phyloP scores from a whole-genome alignment of 805 yeast species.

The Pichia paraexigua region DNA sequence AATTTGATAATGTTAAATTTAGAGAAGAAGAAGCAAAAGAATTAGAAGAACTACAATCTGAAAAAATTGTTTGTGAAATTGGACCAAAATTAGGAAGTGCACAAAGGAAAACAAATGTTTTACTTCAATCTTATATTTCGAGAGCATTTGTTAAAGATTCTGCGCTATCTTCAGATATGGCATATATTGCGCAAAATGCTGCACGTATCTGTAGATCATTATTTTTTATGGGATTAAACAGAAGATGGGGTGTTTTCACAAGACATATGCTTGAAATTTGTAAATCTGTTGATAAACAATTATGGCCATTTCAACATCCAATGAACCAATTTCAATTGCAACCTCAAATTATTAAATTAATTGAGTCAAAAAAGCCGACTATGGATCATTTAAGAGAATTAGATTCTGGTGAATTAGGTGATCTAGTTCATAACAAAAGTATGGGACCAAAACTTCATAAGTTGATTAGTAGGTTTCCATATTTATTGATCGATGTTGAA shows the following conservation, averaged over 20 bases:
- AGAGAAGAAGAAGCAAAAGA: slow-evolving; percentile 84
- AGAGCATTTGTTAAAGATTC: slow-evolving; percentile 66
- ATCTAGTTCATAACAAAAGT: slow-evolving; percentile 71
- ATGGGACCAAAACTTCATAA: slow-evolving; percentile 61
- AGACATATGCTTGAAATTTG: slow-evolving; percentile 72
- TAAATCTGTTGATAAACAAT: slow-evolving; percentile 72
- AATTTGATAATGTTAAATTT: slow-evolving; percentile 82
- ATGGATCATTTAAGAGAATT: slow-evolving; percentile 71
- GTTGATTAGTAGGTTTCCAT: slow-evolving; percentile 66
- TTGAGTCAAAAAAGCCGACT: slow-evolving; percentile 56
- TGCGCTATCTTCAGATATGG: slow-evolving; percentile 76
- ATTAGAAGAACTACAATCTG: slow-evolving; percentile 50
- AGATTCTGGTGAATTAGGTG: slow-evolving; percentile 74
- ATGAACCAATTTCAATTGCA: slow-evolving; percentile 80
- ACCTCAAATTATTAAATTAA: slow-evolving; percentile 49
- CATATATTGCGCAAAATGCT: slow-evolving; percentile 92
- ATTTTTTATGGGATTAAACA: slow-evolving; percentile 74
- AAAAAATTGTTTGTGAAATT: slow-evolving; percentile 68
- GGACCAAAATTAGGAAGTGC: slow-evolving; percentile 69
- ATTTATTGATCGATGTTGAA: slow-evolving; percentile 64
- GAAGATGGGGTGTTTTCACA: slow-evolving; percentile 86
- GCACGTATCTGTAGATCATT: slow-evolving; percentile 90
- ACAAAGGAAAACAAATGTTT: slow-evolving; percentile 79
- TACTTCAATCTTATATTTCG: slow-evolving; percentile 84
- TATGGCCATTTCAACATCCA: slow-evolving; percentile 92